Base-by-base conservation (phyloP, 495 filamentous ascomycete genomes). In the Aspergillus biplanus region DNA sequence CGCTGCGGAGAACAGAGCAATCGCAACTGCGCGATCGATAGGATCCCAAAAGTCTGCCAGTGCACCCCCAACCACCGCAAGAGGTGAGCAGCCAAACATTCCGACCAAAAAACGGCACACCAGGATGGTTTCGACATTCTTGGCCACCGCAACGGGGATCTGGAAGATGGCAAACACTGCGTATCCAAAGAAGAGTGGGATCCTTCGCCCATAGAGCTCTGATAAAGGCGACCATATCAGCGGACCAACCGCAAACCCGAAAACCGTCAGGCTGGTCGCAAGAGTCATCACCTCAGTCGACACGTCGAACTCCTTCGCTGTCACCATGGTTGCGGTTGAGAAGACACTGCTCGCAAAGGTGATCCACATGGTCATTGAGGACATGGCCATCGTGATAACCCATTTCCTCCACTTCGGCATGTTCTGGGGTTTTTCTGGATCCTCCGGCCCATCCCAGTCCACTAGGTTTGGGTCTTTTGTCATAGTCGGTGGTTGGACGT, bases 381-480 rank as follows among this genome's bases (percentile, higher is more conserved):
- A 80, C 59, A 89, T 75, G 33, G 89, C 78, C 67, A 86, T 82
- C 0, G 93, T 88, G 52, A 90, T 82, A 0, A 86, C 61, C 87
- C 89, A 93, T 75, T 96, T 96, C 55, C 81, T 79, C 44, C 73
- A 64, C 0, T 66, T 61, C 0, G 83, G 69, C 65, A 88, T 91
- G 72, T 94, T 93, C 69, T 87, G 80, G 5, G 90, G 90, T 75
- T 92, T 90, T 48, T 84, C 75, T 0, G 88, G 88, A 65, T 93
- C 90, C 54, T 89, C 68, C 0, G 75, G 77, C 7, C 79, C 78
- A 64, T 80, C 73, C 71, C 74, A 82, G 37, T 75, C 75, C 1
- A 82, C 75, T 7, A 81, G 65, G 42, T 80, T 78, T 12, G 79
- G 76, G 52, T 80, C 78, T 58, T 71, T 75, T 12, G 64, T 42